phyloP scores from a whole-genome alignment of 345 rosid genomes.

The Tarenaya hassleriana region DNA sequence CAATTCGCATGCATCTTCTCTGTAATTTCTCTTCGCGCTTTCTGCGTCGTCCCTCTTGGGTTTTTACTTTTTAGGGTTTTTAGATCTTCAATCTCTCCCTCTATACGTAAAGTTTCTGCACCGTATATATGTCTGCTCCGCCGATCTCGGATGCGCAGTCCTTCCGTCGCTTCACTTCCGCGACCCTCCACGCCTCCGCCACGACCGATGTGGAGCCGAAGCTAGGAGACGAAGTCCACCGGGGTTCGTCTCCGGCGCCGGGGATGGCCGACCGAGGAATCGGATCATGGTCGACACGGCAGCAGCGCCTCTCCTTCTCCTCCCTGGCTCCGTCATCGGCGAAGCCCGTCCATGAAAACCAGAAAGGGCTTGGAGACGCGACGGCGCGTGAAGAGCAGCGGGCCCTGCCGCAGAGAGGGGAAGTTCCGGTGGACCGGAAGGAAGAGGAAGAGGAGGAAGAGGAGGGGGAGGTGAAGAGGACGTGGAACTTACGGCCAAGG shows the following conservation, averaged over 20 bases:
- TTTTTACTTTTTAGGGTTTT: no score
- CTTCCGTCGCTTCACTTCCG: constrained; percentile 62
- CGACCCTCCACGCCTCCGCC: constrained; percentile 21
- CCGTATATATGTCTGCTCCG: constrained; percentile 35
- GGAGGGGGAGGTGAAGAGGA: constrained; percentile 42
- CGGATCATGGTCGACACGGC: constrained; percentile 63
- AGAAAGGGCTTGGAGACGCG: constrained; percentile 17
- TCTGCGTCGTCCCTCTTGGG: no score
- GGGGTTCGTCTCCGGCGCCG: constrained; percentile 23
- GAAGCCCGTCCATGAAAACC: constrained; percentile 18
- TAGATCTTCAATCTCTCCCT: no score
- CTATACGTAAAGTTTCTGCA: no score
- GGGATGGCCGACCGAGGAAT: constrained; percentile 27
- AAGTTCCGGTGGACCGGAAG: constrained; percentile 19
- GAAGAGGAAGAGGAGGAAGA: constrained; percentile 30
- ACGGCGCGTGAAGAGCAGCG: constrained; percentile 11
- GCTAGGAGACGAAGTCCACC: constrained; percentile 29
- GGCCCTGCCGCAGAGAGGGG: constrained; percentile 13
- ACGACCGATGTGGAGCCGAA: constrained; percentile 22
- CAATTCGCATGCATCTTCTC: no score
- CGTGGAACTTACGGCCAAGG: constrained; percentile 86
- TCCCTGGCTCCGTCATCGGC: constrained; percentile 35
- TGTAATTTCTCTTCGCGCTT: no score
- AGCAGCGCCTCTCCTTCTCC: constrained; percentile 42
- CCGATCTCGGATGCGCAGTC: constrained; percentile 68